Evolutionary conservation across 257 asterid genomes (phyloP), one percentile per base, ranked within the genome.

Genomic region (Penstemon davidsonii): DNA sequence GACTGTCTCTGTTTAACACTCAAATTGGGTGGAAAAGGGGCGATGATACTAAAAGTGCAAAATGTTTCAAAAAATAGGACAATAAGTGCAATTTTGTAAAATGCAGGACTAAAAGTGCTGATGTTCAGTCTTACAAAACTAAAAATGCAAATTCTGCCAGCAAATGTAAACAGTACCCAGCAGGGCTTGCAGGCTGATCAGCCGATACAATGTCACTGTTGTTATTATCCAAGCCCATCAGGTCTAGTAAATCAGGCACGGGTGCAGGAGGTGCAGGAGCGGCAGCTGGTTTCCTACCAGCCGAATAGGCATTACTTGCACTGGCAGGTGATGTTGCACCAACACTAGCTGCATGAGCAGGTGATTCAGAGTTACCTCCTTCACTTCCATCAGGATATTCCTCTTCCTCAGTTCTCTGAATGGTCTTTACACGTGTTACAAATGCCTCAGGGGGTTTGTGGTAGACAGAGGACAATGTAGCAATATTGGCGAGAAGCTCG

Each of bases 381-480:
- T 88, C 99, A 62, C 83, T 69, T 71, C 84, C 98, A 70, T 91
- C 99, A 2, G 87, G 81, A 79, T 84, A 94, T n/a, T 94, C 99
- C 69, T 91, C 99, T 70, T 94, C 99, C 72, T 94, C 99, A 1
- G 96, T 82, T 85, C 71, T 88, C 77, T 88, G 96, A 49, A 86
- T 51, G 41, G 96, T 88, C 77, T 86, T 91, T 59, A 94, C 95
- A 66, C 98, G 98, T 65, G 99, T 91, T 66, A 91, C 89, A 56
- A 94, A 94, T 67, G 93, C 91, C 59, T 91, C 98, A 25, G 99
- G 93, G 15, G 95, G 98, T 78, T 94, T 94, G 87, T 94, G 99
- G 87, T 85, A 94, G 75, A 94, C 95, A 56, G 99, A 94, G 72
- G 99, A 94, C 69, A 91, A 80, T 58, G 98, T 94, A 59, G 99